These are phyloP conservation scores for Haplosporangium sp. DNA, from an alignment of 371 early-diverging fungal genomes.

Conservation along the genomic window DNA sequence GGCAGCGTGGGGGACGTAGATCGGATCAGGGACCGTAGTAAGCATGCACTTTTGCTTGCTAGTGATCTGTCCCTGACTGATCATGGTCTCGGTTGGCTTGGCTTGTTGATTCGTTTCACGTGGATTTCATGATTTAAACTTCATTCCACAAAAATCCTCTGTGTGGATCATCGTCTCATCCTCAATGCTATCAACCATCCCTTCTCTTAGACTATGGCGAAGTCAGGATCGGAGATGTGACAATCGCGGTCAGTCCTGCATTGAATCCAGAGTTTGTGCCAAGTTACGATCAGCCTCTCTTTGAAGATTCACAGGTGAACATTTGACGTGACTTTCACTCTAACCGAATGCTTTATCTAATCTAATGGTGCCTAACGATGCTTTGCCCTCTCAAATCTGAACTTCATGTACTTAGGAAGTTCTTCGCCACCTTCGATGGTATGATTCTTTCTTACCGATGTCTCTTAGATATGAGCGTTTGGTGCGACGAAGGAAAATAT, in stretches of 20 bases:
- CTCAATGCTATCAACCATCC: background rate
- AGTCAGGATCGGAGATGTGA: slow-evolving; percentile 71
- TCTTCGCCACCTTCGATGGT: slow-evolving; percentile 77
- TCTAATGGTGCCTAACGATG: too few species aligned
- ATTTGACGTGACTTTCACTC: too few species aligned
- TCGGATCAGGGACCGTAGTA: too few species aligned
- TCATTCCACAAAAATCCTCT: background rate
- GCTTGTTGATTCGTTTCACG: slow-evolving; percentile 26
- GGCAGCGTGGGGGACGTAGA: too few species aligned
- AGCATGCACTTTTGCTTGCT: background rate
- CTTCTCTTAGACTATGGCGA: slow-evolving; percentile 43
- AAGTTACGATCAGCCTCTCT: slow-evolving; percentile 67
- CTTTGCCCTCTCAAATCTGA: background rate
- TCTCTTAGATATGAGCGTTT: background rate
- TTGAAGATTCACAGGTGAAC: slow-evolving; percentile 73
- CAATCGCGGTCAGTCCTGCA: slow-evolving; percentile 65
- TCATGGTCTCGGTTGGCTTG: slow-evolving; percentile 8
- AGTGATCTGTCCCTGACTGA: background rate
- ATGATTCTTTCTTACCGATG: background rate
- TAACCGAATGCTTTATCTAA: too few species aligned
- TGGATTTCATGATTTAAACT: slow-evolving; percentile 15
- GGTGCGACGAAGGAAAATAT: too few species aligned
- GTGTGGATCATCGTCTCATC: background rate
- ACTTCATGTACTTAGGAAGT: slow-evolving; percentile 64
- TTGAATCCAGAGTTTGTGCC: slow-evolving; percentile 75